Evolutionary conservation across 1,284 basidiomycete genomes (phyloP).

Genomic region (Puccinia polysora): DNA sequence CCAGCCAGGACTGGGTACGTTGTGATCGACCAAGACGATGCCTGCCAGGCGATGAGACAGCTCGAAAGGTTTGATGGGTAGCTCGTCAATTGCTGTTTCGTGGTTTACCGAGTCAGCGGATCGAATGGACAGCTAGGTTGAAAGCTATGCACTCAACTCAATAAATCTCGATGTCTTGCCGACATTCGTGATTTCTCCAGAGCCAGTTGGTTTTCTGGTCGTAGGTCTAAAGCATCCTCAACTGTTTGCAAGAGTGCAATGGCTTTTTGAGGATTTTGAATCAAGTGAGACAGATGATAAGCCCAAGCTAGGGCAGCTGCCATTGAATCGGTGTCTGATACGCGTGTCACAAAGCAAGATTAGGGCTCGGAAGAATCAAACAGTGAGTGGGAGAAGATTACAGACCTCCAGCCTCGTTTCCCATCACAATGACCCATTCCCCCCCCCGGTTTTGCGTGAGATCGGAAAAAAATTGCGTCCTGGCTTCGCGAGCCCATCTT

Average conservation of each 20-base stretch:
- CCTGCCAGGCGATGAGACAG: slow-evolving; percentile 50
- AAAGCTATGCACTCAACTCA: slow-evolving; percentile 46
- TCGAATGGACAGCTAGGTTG: not conserved
- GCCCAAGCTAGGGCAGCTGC: slow-evolving; percentile 50
- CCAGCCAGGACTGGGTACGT: slow-evolving; percentile 51
- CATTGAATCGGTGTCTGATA: slow-evolving; percentile 52
- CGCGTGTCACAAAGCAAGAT: not conserved
- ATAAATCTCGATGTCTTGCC: slow-evolving; percentile 52
- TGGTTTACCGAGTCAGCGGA: not conserved
- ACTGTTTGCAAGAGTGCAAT: slow-evolving; percentile 48
- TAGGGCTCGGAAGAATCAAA: not conserved
- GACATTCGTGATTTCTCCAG: slow-evolving; percentile 51
- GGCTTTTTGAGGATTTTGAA: slow-evolving; percentile 45
- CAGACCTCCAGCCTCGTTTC: slow-evolving; percentile 52
- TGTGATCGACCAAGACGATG: slow-evolving; percentile 54
- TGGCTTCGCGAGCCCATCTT: slow-evolving; percentile 50
- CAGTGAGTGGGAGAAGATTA: not conserved
- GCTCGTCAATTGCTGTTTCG: slow-evolving; percentile 51
- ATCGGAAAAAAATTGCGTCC: slow-evolving; percentile 51
- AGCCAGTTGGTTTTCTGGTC: slow-evolving; percentile 53
- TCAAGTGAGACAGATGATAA: slow-evolving; percentile 50
- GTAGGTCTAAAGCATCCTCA: slow-evolving; percentile 52
- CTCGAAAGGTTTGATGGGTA: slow-evolving; percentile 51
- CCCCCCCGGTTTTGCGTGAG: slow-evolving; percentile 46
- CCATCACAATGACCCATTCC: slow-evolving; percentile 54